phyloP scores from a whole-genome alignment of 202 grass and related monocot genomes.

The Panicum virgatum region DNA sequence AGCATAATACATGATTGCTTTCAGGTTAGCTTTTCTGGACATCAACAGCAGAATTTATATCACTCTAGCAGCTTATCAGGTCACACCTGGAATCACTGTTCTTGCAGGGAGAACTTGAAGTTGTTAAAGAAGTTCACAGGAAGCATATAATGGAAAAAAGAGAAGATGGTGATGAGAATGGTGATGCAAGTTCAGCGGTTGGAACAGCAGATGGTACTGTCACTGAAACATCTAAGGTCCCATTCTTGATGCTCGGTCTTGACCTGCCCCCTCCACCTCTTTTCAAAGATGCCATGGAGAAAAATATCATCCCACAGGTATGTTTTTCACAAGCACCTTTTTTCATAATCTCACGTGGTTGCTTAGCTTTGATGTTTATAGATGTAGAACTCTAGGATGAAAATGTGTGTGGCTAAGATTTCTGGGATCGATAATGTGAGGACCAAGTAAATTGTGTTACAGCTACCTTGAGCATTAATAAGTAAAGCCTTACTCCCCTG shows the following conservation, averaged over 20 bases:
- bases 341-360: background rate
- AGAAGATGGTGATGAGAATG: slow-evolving; percentile 61
- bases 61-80: background rate
- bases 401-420: background rate
- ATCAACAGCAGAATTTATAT: slow-evolving; percentile 5
- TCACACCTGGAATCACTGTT: slow-evolving; percentile 12
- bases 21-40: slow-evolving; percentile 61
- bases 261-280: slow-evolving; percentile 94
- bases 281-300: slow-evolving; percentile 99
- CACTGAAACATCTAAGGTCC: slow-evolving; percentile 79
- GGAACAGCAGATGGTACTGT: slow-evolving; percentile 42
- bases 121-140: slow-evolving; percentile 81
- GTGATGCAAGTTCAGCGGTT: slow-evolving; percentile 45
- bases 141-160: slow-evolving; percentile 61
- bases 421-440: background rate
- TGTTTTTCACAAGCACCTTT: slow-evolving; percentile 4
- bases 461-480: background rate
- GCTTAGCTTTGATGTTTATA: slow-evolving; percentile 12
- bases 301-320: slow-evolving; percentile 99
- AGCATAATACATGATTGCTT: slow-evolving; percentile 99
- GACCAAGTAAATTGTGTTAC: slow-evolving; percentile 1
- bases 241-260: slow-evolving; percentile 95
- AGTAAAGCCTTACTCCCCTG: background rate
- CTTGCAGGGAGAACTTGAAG: slow-evolving; percentile 92
- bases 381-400: background rate